phyloP scores from a whole-genome alignment of 1,139 yeast genomes.

The Kluyveromyces sp. region DNA sequence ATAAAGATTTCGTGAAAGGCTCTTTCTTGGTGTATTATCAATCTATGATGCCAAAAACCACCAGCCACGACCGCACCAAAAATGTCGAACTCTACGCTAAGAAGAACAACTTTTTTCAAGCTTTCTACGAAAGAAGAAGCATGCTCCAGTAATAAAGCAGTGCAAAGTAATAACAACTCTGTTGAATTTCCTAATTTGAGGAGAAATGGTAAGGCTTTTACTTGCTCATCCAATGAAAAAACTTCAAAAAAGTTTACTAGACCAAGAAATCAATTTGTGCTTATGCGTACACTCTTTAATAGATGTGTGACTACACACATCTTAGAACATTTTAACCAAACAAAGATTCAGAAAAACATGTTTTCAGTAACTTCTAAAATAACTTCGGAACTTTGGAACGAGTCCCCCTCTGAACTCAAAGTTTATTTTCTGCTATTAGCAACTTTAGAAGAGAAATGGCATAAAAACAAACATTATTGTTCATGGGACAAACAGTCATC shows the following conservation, averaged over 20 bases:
- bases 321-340: background rate
- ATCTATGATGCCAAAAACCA: no score
- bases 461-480: background rate
- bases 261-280: constrained; percentile 6
- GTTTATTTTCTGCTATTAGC: background rate
- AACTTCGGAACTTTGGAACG: background rate
- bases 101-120: background rate
- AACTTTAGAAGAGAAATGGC: background rate
- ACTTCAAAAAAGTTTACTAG: constrained; percentile 3
- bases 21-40: no score
- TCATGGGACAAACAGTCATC: background rate
- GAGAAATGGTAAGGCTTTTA: background rate
- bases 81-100: background rate
- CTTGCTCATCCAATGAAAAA: background rate
- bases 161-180: background rate
- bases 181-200: background rate
- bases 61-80: background rate
- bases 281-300: constrained; percentile 6
- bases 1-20: no score
- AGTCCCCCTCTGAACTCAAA: background rate
- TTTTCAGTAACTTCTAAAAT: background rate
- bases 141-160: background rate
- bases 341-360: background rate
- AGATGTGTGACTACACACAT: background rate
- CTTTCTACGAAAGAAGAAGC: background rate